Base-by-base conservation (phyloP, 2,329 filamentous ascomycete genomes). In the Atkinsonella hypoxylon region DNA sequence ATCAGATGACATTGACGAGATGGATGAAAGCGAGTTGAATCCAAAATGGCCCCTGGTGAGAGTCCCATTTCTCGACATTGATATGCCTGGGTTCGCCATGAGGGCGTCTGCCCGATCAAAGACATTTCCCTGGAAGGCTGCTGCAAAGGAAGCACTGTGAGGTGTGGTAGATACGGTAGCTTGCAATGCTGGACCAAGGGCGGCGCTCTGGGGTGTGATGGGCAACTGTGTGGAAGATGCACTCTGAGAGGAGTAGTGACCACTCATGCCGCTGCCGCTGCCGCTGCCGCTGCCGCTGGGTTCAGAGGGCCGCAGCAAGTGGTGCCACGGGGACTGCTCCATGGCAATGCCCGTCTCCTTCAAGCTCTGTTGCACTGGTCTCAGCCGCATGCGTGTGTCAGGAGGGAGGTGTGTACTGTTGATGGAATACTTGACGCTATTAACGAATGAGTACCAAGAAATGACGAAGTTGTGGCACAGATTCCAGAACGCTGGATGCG, bases 121-220 rank as follows among this genome's bases (percentile, higher is more conserved):
- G n/a, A 81, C 75, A 55, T 78, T 72, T 11, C 78, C 76, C 2
- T 72, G 69, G 53, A 82, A 80, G 1, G 74, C 72, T 15, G 69
- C 67, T 8, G 73, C 71, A 59, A 82, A 81, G 0, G 76, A 77
- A 2, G 69, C 74, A 53, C 71, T 78, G 60, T 80, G 74, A 10
- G 81, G 81, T 0, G 81, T 87, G 2, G 78, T 87, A 4, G 88
- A 86, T 11, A 95, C 83, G 0, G 89, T 96, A 1, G 90, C 89
- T 67, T 95, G 89, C 50, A 89, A 87, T 18, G 90, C 90, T 6
- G 90, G 89, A 0, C 90, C 91, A 5, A 96, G 74, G 1, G 90
- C 90, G 15, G 89, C 90, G 59, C 87, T 93, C 54, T 95, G 78
- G 8, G 91, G 90, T 1, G 90, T 96, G 60, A 93, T 89, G 9